Evolutionary conservation across 805 yeast species (phyloP), one percentile per base, ranked within the genome.

Genomic region (Metschnikowia continentalis): DNA sequence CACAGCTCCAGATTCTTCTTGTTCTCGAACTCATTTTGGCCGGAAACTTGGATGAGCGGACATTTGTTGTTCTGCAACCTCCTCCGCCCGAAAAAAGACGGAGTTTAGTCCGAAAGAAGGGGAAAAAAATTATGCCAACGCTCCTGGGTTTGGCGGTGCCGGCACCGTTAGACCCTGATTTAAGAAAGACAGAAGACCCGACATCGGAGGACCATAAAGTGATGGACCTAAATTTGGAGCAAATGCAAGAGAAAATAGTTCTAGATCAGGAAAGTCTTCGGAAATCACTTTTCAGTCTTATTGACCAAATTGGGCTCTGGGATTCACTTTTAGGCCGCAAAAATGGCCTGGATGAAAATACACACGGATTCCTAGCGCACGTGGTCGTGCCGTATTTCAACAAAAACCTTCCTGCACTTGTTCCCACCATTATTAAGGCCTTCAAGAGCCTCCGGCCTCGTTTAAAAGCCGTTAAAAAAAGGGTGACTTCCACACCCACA

Each of bases 291-390:
- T 79, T 77, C 52, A 60, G 77, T 5, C 69, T 77, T 32, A 59
- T 81, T 2, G 86, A 81, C 59, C 76, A 81, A 53, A 65, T 82
- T 55, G 75, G 78, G 26, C 73, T 82, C 33, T 72, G 82, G 72
- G 86, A 82, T 55, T 70, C 79, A 5, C 60, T 82, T 17, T 51
- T 73, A 19, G 71, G 71, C 1, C 68, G 70, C 8, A 63, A 57
- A 11, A 53, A 58, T 6, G 61, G 63, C 30, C 68, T 66, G 39
- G 79, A 75, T 42, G 65, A 71, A 6, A 71, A 76, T 13, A 66
- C 77, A 0, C 55, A 63, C 17, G 82, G 81, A 3, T 82, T 80
- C 57, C 63, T 79, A 36, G 79, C 75, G 3, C 77, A 76, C 54
- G 79, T 81, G 7, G 52, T 82, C 2, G 70, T 81, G 1, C 86